These are phyloP conservation scores for Scleromitrula shiraiana DNA, from an alignment of 2,329 filamentous ascomycete species.

Conservation along the genomic window DNA sequence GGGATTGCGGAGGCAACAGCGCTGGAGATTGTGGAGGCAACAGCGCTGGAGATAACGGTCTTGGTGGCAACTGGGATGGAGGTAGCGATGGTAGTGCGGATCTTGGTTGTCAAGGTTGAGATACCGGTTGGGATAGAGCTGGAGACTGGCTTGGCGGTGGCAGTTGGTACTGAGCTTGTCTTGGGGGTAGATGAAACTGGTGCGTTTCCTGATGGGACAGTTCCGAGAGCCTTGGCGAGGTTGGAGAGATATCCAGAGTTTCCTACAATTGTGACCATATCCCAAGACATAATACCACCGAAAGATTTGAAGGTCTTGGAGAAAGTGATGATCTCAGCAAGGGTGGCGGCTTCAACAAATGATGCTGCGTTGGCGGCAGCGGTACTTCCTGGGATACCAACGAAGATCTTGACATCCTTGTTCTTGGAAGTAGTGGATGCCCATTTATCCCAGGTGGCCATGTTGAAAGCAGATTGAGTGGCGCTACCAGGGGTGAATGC, in stretches of 20 bases:
- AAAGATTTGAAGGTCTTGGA: conserved; percentile 48
- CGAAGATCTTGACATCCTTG: conserved; percentile 47
- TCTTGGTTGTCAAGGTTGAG: conserved; percentile 1
- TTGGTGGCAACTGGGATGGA: neutral
- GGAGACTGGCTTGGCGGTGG: neutral
- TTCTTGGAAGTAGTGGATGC: conserved; percentile 48
- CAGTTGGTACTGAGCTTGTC: neutral
- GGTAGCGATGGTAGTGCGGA: neutral
- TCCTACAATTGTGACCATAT: conserved; percentile 47
- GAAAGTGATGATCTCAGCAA: conserved; percentile 44
- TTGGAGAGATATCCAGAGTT: conserved; percentile 3
- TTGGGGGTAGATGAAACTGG: neutral
- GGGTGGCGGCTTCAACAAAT: conserved; percentile 40
- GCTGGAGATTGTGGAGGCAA: neutral
- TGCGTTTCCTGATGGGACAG: neutral
- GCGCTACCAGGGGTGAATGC: conserved; percentile 37
- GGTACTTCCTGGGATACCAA: conserved; percentile 46
- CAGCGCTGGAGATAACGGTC: no score
- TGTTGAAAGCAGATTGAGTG: conserved; percentile 49
- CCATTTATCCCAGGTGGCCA: conserved; percentile 56
- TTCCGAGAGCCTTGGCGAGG: conserved; percentile 5
- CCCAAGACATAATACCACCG: conserved; percentile 61
- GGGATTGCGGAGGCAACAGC: neutral
- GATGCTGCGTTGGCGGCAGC: conserved; percentile 41
- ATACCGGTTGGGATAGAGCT: neutral